Evolutionary conservation across 805 yeast species (phyloP).

Genomic region (Candida sithepensis): DNA sequence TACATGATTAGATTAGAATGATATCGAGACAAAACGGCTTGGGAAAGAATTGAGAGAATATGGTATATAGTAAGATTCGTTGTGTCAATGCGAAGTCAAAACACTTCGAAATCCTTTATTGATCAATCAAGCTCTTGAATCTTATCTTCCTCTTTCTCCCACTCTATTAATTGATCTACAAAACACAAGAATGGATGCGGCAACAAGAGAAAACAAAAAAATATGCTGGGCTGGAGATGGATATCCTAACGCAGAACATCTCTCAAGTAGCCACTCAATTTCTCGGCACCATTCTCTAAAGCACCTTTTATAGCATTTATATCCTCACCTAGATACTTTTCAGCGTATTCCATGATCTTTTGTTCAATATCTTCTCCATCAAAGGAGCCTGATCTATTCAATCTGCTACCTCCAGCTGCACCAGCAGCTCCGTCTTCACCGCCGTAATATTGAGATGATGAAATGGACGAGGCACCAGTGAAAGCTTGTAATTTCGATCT

Average conservation of each 20-base stretch:
- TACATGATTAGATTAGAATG: not conserved
- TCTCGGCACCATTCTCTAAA: conserved; percentile 89
- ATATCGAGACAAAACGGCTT: not conserved
- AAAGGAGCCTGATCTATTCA: conserved; percentile 22
- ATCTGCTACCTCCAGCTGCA: conserved; percentile 26
- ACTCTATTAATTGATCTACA: not conserved
- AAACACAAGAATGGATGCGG: not conserved
- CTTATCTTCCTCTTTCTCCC: not conserved
- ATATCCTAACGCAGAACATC: conserved; percentile 61
- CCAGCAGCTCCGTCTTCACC: conserved; percentile 40
- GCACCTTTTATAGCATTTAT: conserved; percentile 86
- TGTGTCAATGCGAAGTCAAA: no score
- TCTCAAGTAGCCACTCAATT: conserved; percentile 78
- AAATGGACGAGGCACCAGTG: conserved; percentile 84
- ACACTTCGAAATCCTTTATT: not conserved
- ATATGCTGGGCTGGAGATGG: not conserved
- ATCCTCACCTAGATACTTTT: conserved; percentile 76
- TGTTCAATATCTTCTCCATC: conserved; percentile 47
- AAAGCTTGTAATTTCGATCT: conserved; percentile 74
- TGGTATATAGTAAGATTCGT: not conserved
- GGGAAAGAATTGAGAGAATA: not conserved
- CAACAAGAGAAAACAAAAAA: not conserved
- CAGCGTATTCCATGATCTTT: conserved; percentile 57
- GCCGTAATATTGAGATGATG: conserved; percentile 90
- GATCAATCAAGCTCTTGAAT: not conserved